Evolutionary conservation across 257 asterid species (phyloP), one percentile per base, ranked within the genome.

Genomic region (Fraxinus quadrangulata): DNA sequence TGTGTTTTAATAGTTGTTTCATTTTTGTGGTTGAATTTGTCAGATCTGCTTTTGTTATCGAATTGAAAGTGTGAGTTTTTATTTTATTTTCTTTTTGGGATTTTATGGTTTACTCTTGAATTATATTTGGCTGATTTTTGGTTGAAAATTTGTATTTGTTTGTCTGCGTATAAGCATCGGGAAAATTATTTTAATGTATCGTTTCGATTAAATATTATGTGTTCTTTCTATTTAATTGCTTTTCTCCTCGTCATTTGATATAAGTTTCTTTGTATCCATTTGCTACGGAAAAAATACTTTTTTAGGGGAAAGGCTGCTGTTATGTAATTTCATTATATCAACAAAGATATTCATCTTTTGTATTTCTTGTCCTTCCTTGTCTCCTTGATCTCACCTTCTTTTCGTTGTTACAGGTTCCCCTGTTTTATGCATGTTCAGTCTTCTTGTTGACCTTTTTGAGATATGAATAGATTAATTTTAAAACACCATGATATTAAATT

Each of bases 41-140:
- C 87, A 85, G 91, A 89, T 89, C 84, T 85, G 83, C 42, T 61
- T 77, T 70, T 74, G 3, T 67, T 40, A 39, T 71, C 61, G 54
- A 6, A 79, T 79, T 75, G 85, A 56, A 26, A 9, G 67, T 71
- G 74, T 33, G 59, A 76, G 80, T 67, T 56, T 39, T n/a, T 17
- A 5, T 76, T 42, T 65, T 67, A 0, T 74, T 70, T 77, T 11
- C 70, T 72, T 37, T 33, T 59, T 74, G 71, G 70, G 30, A 28
- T 49, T 49, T 45, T 67, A 16, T 51, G 30, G 71, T 12, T 11
- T n/a, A 73, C n/a, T 65, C 39, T 47, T 77, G 67, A 59, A 59
- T n/a, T n/a, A 7, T 37, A 37, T 75, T 68, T 26, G 24, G 30
- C 34, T 72, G 77, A 5, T 37, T 36, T 75, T 68, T 26, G 24